Conservation (phyloP, 805 yeast genomes). For the Candida corydali region DNA sequence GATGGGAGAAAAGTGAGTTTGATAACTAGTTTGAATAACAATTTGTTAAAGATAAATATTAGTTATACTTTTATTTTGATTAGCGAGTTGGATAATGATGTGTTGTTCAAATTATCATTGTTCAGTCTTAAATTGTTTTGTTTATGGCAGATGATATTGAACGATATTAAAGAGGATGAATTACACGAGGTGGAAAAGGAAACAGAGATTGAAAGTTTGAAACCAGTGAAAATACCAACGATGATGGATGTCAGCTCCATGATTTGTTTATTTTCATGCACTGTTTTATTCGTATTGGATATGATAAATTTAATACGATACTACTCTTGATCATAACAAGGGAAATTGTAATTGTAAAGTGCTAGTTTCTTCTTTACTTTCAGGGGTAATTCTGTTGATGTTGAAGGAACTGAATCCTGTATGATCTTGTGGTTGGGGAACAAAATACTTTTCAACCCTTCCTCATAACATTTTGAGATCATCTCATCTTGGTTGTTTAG, state of each 20-base stretch:
- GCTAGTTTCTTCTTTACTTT: neutral
- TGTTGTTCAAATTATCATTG: conserved; percentile 17
- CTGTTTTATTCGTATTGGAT: conserved; percentile 1
- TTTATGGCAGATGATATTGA: conserved; percentile 27
- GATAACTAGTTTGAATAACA: conserved; percentile 3
- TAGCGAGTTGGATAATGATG: conserved; percentile 5
- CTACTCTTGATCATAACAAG: conserved; percentile 2
- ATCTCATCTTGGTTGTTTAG: conserved; percentile 7
- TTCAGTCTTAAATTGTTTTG: conserved; percentile 29
- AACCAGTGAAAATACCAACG: neutral
- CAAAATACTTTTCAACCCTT: conserved; percentile 9
- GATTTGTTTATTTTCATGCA: conserved; percentile 1
- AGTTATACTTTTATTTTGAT: conserved; percentile 2
- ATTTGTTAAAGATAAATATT: conserved; percentile 4
- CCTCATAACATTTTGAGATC: conserved; percentile 9
- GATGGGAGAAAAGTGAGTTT: neutral
- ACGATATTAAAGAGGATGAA: conserved; percentile 15
- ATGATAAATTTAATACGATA: neutral
- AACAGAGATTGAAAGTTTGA: neutral
- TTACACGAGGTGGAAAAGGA: neutral
- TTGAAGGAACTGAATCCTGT: conserved; percentile 3
- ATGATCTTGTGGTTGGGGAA: neutral
- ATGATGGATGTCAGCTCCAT: neutral
- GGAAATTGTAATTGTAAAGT: conserved; percentile 3
- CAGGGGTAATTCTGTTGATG: too few relatives aligned